Conservation (phyloP, 331 rosid genomes). For the Rhamnella rubrinervis region DNA sequence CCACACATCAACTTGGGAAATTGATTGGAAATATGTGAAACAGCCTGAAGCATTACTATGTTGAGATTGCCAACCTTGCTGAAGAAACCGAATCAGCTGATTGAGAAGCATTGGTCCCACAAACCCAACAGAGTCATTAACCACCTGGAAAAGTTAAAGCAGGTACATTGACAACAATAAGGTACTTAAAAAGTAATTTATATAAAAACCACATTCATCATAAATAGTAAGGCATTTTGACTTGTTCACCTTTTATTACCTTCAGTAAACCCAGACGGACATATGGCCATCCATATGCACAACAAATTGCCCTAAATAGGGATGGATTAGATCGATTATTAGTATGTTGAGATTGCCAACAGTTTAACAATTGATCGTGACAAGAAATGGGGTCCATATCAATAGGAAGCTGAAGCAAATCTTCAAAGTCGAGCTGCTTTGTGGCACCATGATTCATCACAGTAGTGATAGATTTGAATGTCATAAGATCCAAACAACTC, state of each 20-base stretch:
- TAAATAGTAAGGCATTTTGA: not conserved
- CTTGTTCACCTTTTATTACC: slow-evolving; percentile 31
- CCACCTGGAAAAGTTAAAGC: slow-evolving; percentile 44
- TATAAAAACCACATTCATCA: not conserved
- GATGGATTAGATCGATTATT: slow-evolving; percentile 55
- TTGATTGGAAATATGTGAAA: no score
- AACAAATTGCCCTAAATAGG: slow-evolving; percentile 69
- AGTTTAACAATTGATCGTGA: slow-evolving; percentile 50
- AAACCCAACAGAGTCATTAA: slow-evolving; percentile 87
- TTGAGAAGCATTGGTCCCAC: slow-evolving; percentile 96
- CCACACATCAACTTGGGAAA: no score
- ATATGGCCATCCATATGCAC: slow-evolving; percentile 95
- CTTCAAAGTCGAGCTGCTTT: slow-evolving; percentile 77
- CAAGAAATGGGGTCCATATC: slow-evolving; percentile 70
- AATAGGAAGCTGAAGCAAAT: slow-evolving; percentile 70
- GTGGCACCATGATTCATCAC: slow-evolving; percentile 67
- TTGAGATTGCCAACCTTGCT: slow-evolving; percentile 50
- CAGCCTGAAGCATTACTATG: no score
- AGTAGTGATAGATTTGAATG: slow-evolving; percentile 70
- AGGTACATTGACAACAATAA: no score
- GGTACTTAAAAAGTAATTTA: not conserved
- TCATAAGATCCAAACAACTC: slow-evolving; percentile 62
- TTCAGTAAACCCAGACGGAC: slow-evolving; percentile 73
- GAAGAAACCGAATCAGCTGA: slow-evolving; percentile 80
- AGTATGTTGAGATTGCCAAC: slow-evolving; percentile 65